Base-by-base conservation (phyloP, 306 rosid species). In the Begonia fuchsioides region DNA sequence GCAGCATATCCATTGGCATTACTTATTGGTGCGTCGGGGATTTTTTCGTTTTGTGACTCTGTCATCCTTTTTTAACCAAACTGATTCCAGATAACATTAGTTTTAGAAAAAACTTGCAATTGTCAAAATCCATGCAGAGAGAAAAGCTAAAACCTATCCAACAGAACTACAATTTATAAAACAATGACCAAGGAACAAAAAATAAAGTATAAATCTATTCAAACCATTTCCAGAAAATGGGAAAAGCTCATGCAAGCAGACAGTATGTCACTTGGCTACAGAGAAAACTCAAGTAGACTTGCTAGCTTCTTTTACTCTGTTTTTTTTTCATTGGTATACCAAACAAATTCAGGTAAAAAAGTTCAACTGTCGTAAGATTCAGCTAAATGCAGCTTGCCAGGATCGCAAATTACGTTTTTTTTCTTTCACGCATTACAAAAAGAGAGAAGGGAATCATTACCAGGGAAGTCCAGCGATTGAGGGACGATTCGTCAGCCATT, bases 391-490 rank as follows among this genome's bases (percentile, higher is more conserved):
- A 41, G 45, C 45, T 10, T 2, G 14, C 6, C 45, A 41, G 12
- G 12, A 10, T 41, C 32, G 3, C 14, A n/a, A n/a, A 41, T 41
- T 41, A 11, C 13, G 45, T 41, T n/a, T n/a, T n/a, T n/a, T 41
- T 10, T 41, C 55, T 61, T 56, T 56, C 35, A 32, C 39, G 55
- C 38, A 49, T 26, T 26, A 4, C 35, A 26, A 26, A 26, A 44
- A 13, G 44, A 17, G 16, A 15, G 16, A 35, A 2, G 3, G 11
- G 26, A 47, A 59, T 6, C 12, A 16, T 53, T 72, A 86, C 95
- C 95, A 64, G 67, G 70, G 81, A 86, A 43, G 93, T 73, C 95
- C 95, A 86, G 69, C 93, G 85, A 59, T 80, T 81, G 17, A 69
- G 66, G 56, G 73, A 60, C 47, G 95, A 93, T 19, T 86, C 76